Base-by-base conservation (phyloP, 768 basidiomycete genomes). In the Leccinum variicolor region DNA sequence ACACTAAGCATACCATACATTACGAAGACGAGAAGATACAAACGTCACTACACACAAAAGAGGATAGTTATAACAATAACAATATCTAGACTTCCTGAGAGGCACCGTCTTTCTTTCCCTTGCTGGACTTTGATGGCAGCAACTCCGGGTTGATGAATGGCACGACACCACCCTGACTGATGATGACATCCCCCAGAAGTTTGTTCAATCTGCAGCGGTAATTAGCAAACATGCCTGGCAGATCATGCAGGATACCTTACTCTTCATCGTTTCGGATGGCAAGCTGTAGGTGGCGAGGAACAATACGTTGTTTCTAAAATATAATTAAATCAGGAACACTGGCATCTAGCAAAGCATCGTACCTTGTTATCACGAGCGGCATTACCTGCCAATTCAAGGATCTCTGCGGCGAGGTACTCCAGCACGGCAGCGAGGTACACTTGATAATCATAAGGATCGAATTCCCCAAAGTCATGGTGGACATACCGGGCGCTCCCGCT, bases 351-450 rank as follows among this genome's bases (percentile, higher is more conserved):
- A 10, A 25, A 46, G 5, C 2, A 2, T 10, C 47, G 19, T 54
- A 74, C 71, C 67, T 89, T 88, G 78, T 90, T 85, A 69, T 91
- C 88, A 59, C 86, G 82, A 50, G 90, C 89, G 34, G 85, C 83
- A 65, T 84, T 85, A 5, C 92, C 92, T 54, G 92, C 90, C 47
- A 93, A 78, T 73, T 94, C 92, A 53, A 93, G 82, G 66, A 94
- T 85, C 73, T 94, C 92, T 28, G 92, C 92, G 6, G 85, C 82
- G 36, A 94, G 81, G 72, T 94, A 94, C 73, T 94, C 92, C 26
- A 94, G 81, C 54, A 93, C 91, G 52, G 89, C 89, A 57, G 90
- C 86, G 57, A 92, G 83, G 74, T 91, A 92, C 51, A 92, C 92
- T 87, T 56, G 19, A 15, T 1, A 28, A 6, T 17, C 6, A 33